Percentiles rank a stretch among this genome's conserved stretches.
These are phyloP conservation scores for Alternaria conjuncta DNA, from an alignment of 2,329 filamentous ascomycete species.

Conservation along the genomic window DNA sequence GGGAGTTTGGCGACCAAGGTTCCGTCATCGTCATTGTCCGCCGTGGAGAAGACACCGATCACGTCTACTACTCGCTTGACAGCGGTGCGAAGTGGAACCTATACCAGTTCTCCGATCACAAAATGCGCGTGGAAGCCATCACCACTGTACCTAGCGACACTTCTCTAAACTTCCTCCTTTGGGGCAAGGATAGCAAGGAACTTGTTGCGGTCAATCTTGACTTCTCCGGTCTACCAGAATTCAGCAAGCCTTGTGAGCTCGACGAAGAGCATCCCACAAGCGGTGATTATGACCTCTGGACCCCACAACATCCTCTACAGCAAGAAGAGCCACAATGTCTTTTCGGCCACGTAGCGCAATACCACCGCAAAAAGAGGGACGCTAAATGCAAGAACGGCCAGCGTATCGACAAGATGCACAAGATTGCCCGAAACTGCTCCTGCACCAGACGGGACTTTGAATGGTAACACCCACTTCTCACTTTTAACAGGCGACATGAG, in stretches of 20 bases:
- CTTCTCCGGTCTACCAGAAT: slow-evolving; percentile 73
- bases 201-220: slow-evolving; percentile 83
- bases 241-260: slow-evolving; percentile 73
- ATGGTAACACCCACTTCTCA: slow-evolving; percentile 67
- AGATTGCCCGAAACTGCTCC: slow-evolving; percentile 74
- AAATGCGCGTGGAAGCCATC: slow-evolving; percentile 78
- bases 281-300: slow-evolving; percentile 85
- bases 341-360: slow-evolving; percentile 89
- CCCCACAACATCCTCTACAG: slow-evolving; percentile 80
- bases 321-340: slow-evolving; percentile 80
- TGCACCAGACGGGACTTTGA: slow-evolving; percentile 89
- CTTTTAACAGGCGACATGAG: not conserved
- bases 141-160: slow-evolving; percentile 88
- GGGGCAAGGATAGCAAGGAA: slow-evolving; percentile 68
- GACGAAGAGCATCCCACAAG: slow-evolving; percentile 66
- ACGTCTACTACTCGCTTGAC: slow-evolving; percentile 77
- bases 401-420: slow-evolving; percentile 69
- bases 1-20: slow-evolving; percentile 95
- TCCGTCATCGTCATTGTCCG: slow-evolving; percentile 89
- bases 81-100: slow-evolving; percentile 81
- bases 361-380: slow-evolving; percentile 86
- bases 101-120: slow-evolving; percentile 72
- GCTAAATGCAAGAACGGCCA: slow-evolving; percentile 82
- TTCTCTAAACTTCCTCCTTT: slow-evolving; percentile 89
- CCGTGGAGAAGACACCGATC: slow-evolving; percentile 70